Conservation (phyloP, 108 stramenopile genomes). For the Nannochloropsis salina region DNA sequence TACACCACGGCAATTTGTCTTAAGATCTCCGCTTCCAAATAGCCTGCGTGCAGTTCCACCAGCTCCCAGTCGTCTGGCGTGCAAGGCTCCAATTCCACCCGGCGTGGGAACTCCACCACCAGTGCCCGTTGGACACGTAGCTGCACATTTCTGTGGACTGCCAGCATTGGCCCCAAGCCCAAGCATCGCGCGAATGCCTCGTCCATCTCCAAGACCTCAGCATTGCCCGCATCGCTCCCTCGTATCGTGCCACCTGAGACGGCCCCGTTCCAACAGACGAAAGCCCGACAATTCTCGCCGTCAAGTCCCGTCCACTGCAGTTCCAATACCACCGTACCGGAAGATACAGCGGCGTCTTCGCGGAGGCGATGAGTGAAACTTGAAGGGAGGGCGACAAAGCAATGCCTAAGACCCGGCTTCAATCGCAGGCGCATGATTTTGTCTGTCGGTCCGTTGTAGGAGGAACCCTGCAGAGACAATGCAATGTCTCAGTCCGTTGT, state of each 20-base stretch:
- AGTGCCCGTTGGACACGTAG: not conserved
- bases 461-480: too few species aligned
- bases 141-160: not conserved
- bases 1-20: conserved; percentile 35
- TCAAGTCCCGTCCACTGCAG: not conserved
- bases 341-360: not conserved
- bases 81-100: conserved; percentile 35
- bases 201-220: not conserved
- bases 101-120: conserved; percentile 15
- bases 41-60: conserved; percentile 34
- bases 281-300: not conserved
- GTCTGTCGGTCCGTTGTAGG: too few species aligned
- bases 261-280: conserved; percentile 19
- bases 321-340: not conserved
- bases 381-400: conserved; percentile 10
- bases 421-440: not conserved
- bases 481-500: too few species aligned
- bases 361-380: not conserved
- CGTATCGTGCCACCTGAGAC: not conserved
- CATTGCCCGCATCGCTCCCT: not conserved
- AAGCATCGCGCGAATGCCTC: not conserved
- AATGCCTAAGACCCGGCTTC: not conserved
- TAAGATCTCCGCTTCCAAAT: conserved; percentile 38
- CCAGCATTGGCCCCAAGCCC: not conserved
- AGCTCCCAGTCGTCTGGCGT: conserved; percentile 43